Percentiles rank a stretch among this genome's conserved stretches.
Conservation (phyloP, 306 rosid species). For the Cicer cuneatum region DNA sequence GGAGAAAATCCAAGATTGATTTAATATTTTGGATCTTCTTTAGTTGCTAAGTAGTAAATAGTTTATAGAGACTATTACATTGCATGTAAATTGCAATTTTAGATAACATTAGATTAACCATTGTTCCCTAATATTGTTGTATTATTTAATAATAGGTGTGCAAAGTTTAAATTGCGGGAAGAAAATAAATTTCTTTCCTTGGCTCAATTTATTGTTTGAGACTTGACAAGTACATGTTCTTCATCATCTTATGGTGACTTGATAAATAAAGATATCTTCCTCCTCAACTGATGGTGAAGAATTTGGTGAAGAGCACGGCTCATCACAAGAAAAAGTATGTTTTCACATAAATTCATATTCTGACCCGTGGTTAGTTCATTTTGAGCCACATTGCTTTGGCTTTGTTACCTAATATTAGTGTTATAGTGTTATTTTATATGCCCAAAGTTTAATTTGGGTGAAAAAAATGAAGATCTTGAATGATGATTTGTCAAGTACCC, state of each 20-base stretch:
- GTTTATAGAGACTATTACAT: neutral
- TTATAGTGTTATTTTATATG: neutral
- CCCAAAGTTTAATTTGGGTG: neutral
- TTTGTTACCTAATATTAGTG: neutral
- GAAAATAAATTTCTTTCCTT: neutral
- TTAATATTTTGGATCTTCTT: neutral
- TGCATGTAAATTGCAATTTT: neutral
- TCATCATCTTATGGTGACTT: neutral
- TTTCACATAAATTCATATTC: neutral
- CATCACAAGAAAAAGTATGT: neutral
- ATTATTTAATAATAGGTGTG: neutral
- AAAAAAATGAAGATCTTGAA: neutral
- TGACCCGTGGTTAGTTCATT: neutral
- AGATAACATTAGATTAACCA: neutral
- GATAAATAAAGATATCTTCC: neutral
- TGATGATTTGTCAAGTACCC: neutral
- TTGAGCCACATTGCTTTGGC: neutral
- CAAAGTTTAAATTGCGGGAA: slow-evolving; percentile 11
- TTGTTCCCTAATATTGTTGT: neutral
- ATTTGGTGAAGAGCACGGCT: neutral
- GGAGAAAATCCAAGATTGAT: neutral
- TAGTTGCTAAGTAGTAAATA: neutral
- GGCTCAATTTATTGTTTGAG: neutral
- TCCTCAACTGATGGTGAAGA: neutral
- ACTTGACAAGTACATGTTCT: neutral